A percentile compares a stretch with the other conserved stretches of the same genome.
These are phyloP conservation scores for Penicillium silybi DNA, from an alignment of 495 filamentous ascomycete genomes.

Conservation along the genomic window DNA sequence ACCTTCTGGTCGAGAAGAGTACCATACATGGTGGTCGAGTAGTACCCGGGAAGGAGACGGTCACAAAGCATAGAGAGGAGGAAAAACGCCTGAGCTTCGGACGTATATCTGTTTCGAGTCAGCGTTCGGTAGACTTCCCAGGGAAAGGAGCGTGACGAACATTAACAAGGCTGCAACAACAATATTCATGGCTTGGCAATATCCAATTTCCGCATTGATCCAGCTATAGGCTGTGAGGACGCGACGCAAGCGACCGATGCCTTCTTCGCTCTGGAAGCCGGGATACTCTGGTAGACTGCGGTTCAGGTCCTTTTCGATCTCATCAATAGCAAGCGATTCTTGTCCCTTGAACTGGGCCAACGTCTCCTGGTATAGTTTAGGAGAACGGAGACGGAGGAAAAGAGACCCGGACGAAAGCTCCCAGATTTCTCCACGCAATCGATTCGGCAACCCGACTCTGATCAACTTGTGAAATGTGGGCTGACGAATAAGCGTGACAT, in stretches of 20 bases:
- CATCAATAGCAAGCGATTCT: slow-evolving; percentile 91
- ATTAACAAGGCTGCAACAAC: slow-evolving; percentile 94
- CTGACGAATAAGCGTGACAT: slow-evolving; percentile 85
- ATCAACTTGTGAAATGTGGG: slow-evolving; percentile 98
- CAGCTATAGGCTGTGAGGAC: slow-evolving; percentile 96
- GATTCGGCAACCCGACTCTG: slow-evolving; percentile 89
- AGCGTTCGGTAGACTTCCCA: slow-evolving; percentile 1
- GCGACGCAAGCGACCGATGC: slow-evolving; percentile 81
- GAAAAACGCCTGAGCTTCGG: slow-evolving; percentile 93
- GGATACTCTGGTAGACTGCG: slow-evolving; percentile 94
- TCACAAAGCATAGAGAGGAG: slow-evolving; percentile 89
- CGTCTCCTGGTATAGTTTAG: slow-evolving; percentile 77
- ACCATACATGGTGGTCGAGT: slow-evolving; percentile 97
- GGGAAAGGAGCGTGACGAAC: slow-evolving; percentile 33
- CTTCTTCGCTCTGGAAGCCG: slow-evolving; percentile 94
- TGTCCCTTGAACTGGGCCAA: slow-evolving; percentile 74
- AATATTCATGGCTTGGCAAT: slow-evolving; percentile 99
- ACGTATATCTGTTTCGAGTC: slow-evolving; percentile 71
- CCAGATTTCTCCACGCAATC: slow-evolving; percentile 92
- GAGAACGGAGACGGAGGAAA: slow-evolving; percentile 80
- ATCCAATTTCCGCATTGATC: slow-evolving; percentile 90
- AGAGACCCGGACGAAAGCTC: slow-evolving; percentile 89
- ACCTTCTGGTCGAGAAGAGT: slow-evolving; percentile 94
- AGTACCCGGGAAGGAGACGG: slow-evolving; percentile 90
- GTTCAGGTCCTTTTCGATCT: slow-evolving; percentile 98